phyloP scores from a whole-genome alignment of 306 rosid species.

The Dalbergia cultrata region DNA sequence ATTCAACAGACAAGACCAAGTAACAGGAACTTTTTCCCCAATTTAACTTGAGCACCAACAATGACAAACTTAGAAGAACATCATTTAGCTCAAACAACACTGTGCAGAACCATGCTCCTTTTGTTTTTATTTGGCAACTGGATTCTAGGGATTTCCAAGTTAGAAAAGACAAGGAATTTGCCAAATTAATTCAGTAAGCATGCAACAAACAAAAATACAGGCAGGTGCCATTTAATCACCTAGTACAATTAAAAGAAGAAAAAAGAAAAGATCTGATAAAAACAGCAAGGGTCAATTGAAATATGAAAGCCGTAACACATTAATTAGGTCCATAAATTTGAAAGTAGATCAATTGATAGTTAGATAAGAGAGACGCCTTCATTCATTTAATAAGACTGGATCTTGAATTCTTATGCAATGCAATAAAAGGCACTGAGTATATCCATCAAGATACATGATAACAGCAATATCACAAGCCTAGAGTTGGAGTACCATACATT shows the following conservation, averaged over 20 bases:
- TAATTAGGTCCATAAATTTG: conserved; percentile 4
- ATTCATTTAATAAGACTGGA: neutral
- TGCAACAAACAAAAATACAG: neutral
- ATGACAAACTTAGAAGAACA: conserved; percentile 12
- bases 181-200: neutral
- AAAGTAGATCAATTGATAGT: conserved; percentile 2
- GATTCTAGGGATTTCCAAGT: neutral
- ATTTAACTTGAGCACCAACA: neutral
- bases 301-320: neutral
- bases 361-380: conserved; percentile 1
- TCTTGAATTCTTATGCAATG: neutral
- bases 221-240: neutral
- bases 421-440: neutral
- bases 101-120: conserved; percentile 24
- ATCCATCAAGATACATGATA: conserved; percentile 26
- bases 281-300: conserved; percentile 14
- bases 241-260: neutral
- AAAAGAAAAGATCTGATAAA: neutral
- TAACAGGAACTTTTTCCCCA: conserved; percentile 8
- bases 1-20: conserved; percentile 13
- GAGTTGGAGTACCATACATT: neutral
- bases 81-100: conserved; percentile 35
- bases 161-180: conserved; percentile 17
- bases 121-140: neutral
- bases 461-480: neutral